phyloP scores from a whole-genome alignment of 768 basidiomycete species.

The Pleurotus sapidus region DNA sequence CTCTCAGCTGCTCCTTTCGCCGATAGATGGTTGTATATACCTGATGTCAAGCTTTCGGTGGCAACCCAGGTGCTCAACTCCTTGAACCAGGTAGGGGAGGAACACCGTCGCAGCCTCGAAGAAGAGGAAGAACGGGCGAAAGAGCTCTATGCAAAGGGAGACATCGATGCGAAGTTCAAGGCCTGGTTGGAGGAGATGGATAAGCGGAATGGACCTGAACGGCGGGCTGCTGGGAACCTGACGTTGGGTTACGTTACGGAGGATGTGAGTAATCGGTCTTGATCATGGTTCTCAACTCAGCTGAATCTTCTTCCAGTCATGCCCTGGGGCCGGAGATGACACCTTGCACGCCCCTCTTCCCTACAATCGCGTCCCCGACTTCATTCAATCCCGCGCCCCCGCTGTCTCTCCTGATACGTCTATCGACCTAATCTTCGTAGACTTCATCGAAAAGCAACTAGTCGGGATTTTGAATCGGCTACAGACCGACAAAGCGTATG shows the following conservation, averaged over 20 bases:
- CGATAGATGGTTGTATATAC: slow-evolving; percentile 61
- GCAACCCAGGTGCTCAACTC: slow-evolving; percentile 52
- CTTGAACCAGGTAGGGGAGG: slow-evolving; percentile 45
- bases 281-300: not conserved
- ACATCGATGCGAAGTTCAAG: slow-evolving; percentile 47
- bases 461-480: slow-evolving; percentile 52
- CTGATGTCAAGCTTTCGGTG: slow-evolving; percentile 44
- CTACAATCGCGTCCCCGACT: slow-evolving; percentile 50
- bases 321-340: slow-evolving; percentile 77
- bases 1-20: slow-evolving; percentile 69
- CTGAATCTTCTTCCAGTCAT: slow-evolving; percentile 37
- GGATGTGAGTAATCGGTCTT: slow-evolving; percentile 41
- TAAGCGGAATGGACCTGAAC: slow-evolving; percentile 29
- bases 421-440: slow-evolving; percentile 73
- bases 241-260: slow-evolving; percentile 77
- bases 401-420: slow-evolving; percentile 41
- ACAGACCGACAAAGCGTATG: slow-evolving; percentile 48
- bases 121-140: slow-evolving; percentile 29
- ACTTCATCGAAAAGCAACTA: slow-evolving; percentile 58
- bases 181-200: slow-evolving; percentile 61
- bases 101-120: slow-evolving; percentile 29
- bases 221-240: slow-evolving; percentile 34
- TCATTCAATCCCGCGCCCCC: slow-evolving; percentile 56
- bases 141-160: slow-evolving; percentile 42
- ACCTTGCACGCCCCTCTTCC: slow-evolving; percentile 59